These are phyloP conservation scores for Suillus variegatus DNA, from an alignment of 768 basidiomycete species.

Conservation along the genomic window DNA sequence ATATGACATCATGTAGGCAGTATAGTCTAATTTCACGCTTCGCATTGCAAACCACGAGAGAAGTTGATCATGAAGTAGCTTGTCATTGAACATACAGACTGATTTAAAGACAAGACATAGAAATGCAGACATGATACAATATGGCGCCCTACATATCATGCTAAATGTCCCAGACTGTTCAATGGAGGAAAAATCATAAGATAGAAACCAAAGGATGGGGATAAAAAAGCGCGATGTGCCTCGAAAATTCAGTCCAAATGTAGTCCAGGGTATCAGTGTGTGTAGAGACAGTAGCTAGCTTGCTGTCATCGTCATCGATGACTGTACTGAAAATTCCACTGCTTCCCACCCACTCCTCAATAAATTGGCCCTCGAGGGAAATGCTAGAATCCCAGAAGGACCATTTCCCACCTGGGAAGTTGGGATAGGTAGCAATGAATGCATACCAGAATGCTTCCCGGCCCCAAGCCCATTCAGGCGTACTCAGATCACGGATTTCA, in stretches of 20 bases:
- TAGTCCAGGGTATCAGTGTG: background rate
- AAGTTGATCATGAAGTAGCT: background rate
- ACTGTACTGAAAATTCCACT: background rate
- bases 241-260: constrained; percentile 7
- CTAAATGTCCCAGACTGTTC: background rate
- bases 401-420: constrained; percentile 3
- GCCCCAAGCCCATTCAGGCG: constrained; percentile 5
- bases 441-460: constrained; percentile 4
- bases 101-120: background rate
- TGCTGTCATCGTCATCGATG: background rate
- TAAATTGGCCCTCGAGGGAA: background rate
- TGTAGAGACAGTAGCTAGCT: background rate
- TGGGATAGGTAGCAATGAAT: background rate
- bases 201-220: constrained; percentile 9
- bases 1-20: background rate
- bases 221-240: constrained; percentile 5
- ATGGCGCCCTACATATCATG: background rate
- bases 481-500: background rate
- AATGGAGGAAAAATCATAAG: background rate
- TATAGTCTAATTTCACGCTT: background rate
- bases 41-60: background rate
- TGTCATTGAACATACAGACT: background rate
- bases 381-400: constrained; percentile 2
- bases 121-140: background rate
- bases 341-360: background rate